phyloP scores from a whole-genome alignment of 1,139 yeast species.

The Trichomonascaceae sp. region DNA sequence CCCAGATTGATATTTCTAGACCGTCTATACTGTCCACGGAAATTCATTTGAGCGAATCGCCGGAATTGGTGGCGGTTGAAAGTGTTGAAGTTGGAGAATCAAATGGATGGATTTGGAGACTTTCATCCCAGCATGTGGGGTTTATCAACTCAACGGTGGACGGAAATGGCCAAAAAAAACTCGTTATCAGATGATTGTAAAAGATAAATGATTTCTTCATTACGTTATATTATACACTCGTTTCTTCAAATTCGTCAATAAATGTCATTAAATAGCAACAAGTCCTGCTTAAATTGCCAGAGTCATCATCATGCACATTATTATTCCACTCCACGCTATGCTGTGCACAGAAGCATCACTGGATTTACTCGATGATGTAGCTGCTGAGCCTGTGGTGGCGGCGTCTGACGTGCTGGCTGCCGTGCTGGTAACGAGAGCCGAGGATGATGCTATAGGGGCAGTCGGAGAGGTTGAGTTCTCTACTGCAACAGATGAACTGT shows the following conservation, averaged over 20 bases:
- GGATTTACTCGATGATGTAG: conserved; percentile 9
- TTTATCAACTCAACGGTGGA: no score
- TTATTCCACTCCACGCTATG: neutral
- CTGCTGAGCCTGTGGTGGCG: conserved; percentile 9
- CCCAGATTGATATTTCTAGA: conserved; percentile 69
- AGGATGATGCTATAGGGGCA: conserved; percentile 4
- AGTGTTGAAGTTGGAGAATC: neutral
- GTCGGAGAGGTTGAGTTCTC: conserved; percentile 3
- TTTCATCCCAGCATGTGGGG: no score
- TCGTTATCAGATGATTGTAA: no score
- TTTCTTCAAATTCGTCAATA: conserved; percentile 5
- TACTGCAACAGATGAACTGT: conserved; percentile 8
- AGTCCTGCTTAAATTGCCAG: neutral
- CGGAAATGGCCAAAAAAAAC: no score
- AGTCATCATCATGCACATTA: neutral
- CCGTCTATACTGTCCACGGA: conserved; percentile 33
- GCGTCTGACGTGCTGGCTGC: neutral
- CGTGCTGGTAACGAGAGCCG: neutral
- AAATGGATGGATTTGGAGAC: no score
- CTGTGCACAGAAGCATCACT: neutral
- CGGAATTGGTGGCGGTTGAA: neutral
- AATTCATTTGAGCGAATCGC: conserved; percentile 25
- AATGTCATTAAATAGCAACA: conserved; percentile 4
- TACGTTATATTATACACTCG: neutral
- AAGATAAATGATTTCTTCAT: no score